phyloP scores from a whole-genome alignment of 345 rosid genomes.

The Brassica incana region DNA sequence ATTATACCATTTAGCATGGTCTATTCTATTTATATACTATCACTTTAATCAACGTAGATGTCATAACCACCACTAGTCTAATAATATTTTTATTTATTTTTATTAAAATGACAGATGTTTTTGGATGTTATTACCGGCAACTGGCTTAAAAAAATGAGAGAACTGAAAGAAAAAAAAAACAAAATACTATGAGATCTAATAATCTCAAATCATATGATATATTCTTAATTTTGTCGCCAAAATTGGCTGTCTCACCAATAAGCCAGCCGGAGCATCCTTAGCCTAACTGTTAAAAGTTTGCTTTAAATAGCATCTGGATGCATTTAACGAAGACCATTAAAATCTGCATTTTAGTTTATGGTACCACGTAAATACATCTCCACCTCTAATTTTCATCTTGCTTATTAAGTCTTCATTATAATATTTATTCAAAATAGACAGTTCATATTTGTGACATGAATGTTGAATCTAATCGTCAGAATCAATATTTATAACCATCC shows the following conservation, averaged over 20 bases:
- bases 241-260: too few species aligned
- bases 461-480: conserved; percentile 26
- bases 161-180: too few species aligned
- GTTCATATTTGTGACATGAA: conserved; percentile 27
- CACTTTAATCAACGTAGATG: background rate
- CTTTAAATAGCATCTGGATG: background rate
- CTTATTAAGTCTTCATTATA: background rate
- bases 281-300: background rate
- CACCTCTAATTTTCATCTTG: conserved; percentile 8
- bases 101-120: background rate
- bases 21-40: background rate
- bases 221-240: too few species aligned
- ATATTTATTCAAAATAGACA: conserved; percentile 9
- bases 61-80: background rate
- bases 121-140: too few species aligned
- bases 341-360: conserved; percentile 22
- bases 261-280: background rate
- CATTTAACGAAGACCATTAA: conserved; percentile 23
- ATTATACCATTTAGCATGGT: background rate
- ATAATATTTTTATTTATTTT: too few species aligned
- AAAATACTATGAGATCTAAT: background rate
- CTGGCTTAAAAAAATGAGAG: background rate
- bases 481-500: conserved; percentile 21
- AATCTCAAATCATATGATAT: background rate
- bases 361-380: conserved; percentile 25